A percentile compares a stretch with the other conserved stretches of the same genome.
Evolutionary conservation across 768 basidiomycete species (phyloP).

Genomic region (Boletus rubroflammeus): DNA sequence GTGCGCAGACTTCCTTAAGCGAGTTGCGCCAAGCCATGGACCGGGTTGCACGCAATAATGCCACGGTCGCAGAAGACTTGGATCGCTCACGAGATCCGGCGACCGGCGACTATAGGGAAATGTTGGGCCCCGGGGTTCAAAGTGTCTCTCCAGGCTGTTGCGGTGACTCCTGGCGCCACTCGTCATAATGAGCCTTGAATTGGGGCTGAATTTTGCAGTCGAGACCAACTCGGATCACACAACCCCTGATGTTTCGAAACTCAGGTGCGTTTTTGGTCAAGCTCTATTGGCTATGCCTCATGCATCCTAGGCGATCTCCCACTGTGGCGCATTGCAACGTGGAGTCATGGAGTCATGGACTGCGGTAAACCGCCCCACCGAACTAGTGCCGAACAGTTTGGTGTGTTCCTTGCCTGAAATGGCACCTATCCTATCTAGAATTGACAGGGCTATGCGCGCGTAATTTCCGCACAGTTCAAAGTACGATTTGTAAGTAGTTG

Average conservation of each 20-base stretch:
- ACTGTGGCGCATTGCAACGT: constrained; percentile 5
- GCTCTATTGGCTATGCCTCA: neutral
- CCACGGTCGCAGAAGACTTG: neutral
- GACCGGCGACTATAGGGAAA: constrained; percentile 15
- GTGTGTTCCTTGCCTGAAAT: constrained; percentile 6
- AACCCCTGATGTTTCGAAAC: neutral
- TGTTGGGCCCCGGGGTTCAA: neutral
- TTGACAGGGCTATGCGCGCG: constrained; percentile 11
- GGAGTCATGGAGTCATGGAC: neutral
- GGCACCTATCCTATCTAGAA: constrained; percentile 3
- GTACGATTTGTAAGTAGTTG: neutral
- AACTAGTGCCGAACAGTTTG: neutral
- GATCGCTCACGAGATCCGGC: constrained; percentile 1
- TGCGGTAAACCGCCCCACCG: neutral
- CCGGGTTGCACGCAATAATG: neutral
- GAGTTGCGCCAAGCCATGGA: neutral
- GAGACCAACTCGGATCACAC: neutral
- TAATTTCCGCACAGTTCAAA: constrained; percentile 21
- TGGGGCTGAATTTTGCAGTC: neutral
- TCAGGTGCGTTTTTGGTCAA: neutral
- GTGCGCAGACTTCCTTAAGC: constrained; percentile 8
- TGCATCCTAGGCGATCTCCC: neutral
- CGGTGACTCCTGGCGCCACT: neutral
- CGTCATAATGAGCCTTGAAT: neutral
- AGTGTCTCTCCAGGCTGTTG: neutral